Conservation (phyloP, 306 rosid species). For the Vigna unguiculata region DNA sequence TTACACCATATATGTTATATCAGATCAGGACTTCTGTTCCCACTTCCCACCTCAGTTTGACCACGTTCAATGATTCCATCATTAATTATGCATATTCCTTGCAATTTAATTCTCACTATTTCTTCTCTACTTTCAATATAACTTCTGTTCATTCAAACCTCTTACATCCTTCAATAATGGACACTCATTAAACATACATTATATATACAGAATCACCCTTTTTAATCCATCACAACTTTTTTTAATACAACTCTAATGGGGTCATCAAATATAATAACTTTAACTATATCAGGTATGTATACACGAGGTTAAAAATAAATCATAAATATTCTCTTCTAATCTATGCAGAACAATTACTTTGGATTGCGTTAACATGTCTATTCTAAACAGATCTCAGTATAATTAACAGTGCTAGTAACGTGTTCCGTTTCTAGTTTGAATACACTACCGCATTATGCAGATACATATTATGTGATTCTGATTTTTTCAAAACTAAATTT, state of each 20-base stretch:
- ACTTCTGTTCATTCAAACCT: not conserved
- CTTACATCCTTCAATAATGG: too few species aligned
- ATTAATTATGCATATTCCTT: not conserved
- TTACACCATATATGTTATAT: conserved; percentile 25
- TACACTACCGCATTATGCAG: not conserved
- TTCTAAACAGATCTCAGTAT: not conserved
- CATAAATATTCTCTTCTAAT: too few species aligned
- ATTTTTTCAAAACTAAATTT: not conserved
- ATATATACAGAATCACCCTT: too few species aligned
- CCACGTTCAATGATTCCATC: conserved; percentile 40
- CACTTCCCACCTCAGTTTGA: conserved; percentile 51
- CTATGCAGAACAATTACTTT: not conserved
- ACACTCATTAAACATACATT: too few species aligned
- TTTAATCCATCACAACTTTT: too few species aligned
- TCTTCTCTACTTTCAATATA: not conserved
- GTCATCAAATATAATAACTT: too few species aligned
- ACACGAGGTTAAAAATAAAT: too few species aligned
- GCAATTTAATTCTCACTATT: not conserved
- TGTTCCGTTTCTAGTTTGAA: not conserved
- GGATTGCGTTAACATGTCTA: not conserved
- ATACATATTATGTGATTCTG: not conserved
- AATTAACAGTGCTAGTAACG: not conserved
- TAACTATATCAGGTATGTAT: too few species aligned
- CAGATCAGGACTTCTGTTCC: conserved; percentile 36
- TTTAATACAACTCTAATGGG: too few species aligned